Conservation (phyloP, 1,284 basidiomycete genomes). For the Kwoniella shivajii region DNA sequence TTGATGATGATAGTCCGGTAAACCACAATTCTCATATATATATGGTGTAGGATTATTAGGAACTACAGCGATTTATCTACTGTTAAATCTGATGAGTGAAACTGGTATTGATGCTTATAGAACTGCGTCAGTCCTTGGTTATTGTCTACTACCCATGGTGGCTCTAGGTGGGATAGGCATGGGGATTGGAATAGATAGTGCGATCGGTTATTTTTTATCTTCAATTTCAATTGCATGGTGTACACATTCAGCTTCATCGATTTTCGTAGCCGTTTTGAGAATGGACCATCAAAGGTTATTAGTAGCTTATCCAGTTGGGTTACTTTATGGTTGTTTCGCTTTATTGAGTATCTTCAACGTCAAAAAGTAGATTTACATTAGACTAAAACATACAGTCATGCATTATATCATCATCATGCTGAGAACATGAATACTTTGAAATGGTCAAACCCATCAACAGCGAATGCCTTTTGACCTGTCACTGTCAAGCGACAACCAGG, state of each 20-base stretch:
- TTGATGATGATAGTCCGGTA: conserved; percentile 75
- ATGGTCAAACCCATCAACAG: no score
- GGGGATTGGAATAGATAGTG: conserved; percentile 78
- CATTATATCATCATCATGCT: no score
- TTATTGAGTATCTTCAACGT: conserved; percentile 65
- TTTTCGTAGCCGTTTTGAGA: conserved; percentile 87
- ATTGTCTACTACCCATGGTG: conserved; percentile 96
- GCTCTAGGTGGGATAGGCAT: conserved; percentile 90
- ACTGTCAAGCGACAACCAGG: no score
- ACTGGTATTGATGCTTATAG: conserved; percentile 94
- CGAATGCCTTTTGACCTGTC: no score
- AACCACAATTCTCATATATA: conserved; percentile 98
- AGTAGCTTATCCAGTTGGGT: conserved; percentile 88
- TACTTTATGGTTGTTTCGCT: conserved; percentile 90
- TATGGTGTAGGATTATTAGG: conserved; percentile 97
- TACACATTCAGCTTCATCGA: conserved; percentile 89
- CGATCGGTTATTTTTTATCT: conserved; percentile 80
- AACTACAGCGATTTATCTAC: conserved; percentile 88
- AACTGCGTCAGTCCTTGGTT: conserved; percentile 92
- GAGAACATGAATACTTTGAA: no score
- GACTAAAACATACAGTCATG: no score
- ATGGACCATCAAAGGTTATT: conserved; percentile 92
- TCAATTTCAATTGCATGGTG: conserved; percentile 86
- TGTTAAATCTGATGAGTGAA: conserved; percentile 97
- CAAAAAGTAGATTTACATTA: conserved; percentile 29